Evolutionary conservation across 257 asterid genomes (phyloP).

Genomic region (Coffea canephora): DNA sequence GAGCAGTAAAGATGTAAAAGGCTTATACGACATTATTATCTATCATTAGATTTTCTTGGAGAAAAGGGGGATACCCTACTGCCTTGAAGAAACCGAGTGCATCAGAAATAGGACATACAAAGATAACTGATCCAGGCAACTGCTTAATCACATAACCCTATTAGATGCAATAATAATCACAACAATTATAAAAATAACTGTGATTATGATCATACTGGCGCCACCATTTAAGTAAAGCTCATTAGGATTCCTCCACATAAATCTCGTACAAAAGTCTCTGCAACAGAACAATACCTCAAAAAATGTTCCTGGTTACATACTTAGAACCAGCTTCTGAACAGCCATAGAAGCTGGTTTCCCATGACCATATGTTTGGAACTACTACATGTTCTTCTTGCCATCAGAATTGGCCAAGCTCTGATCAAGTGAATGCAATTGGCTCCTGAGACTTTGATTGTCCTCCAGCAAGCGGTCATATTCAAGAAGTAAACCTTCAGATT

Average conservation of each 20-base stretch:
- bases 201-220: neutral
- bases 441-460: constrained; percentile 48
- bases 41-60: too few species aligned
- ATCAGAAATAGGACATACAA: too few species aligned
- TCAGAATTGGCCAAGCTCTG: constrained; percentile 23
- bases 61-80: too few species aligned
- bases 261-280: neutral
- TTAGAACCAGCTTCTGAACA: neutral
- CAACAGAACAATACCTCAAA: neutral
- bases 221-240: neutral
- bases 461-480: constrained; percentile 39
- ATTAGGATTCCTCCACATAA: neutral
- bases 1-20: too few species aligned
- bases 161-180: neutral
- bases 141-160: neutral
- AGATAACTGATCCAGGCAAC: too few species aligned
- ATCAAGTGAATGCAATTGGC: constrained; percentile 35
- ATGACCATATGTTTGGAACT: constrained; percentile 3
- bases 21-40: too few species aligned
- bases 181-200: neutral
- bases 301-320: neutral
- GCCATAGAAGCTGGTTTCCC: neutral
- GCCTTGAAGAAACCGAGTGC: too few species aligned
- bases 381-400: constrained; percentile 26
- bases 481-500: constrained; percentile 35